phyloP scores from a whole-genome alignment of 2,329 filamentous ascomycete genomes.

The Ploettnerulaceae sp. region DNA sequence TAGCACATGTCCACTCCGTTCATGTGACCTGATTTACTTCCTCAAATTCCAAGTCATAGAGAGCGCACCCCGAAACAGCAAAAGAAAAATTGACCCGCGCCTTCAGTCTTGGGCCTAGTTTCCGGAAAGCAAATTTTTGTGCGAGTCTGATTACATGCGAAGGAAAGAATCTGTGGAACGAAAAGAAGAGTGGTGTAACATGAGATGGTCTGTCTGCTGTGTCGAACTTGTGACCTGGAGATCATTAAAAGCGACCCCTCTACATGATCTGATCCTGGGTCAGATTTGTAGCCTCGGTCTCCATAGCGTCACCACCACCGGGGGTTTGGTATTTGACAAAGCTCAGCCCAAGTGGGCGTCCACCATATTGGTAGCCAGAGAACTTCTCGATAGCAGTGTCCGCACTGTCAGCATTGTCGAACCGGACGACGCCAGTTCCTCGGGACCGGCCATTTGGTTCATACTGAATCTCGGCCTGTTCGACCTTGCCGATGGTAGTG shows the following conservation, averaged over 20 bases:
- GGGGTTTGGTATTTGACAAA: conserved; percentile 89
- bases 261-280: conserved; percentile 99
- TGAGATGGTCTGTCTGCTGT: background rate
- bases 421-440: conserved; percentile 94
- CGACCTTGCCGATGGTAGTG: conserved; percentile 95
- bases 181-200: conserved; percentile 14
- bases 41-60: conserved; percentile 7
- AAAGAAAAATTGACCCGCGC: conserved; percentile 5
- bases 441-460: conserved; percentile 93
- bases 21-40: conserved; percentile 6
- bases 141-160: conserved; percentile 18
- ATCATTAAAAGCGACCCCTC: conserved; percentile 7
- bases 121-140: conserved; percentile 10
- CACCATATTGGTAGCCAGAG: conserved; percentile 94
- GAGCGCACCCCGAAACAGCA: conserved; percentile 2
- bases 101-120: conserved; percentile 8
- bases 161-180: conserved; percentile 7
- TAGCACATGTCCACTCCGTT: conserved; percentile 17
- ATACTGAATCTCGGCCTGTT: conserved; percentile 98
- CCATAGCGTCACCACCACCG: conserved; percentile 63
- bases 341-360: conserved; percentile 84
- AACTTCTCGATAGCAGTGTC: conserved; percentile 96
- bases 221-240: background rate
- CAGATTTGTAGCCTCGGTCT: conserved; percentile 70
- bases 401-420: conserved; percentile 76